These are phyloP conservation scores for Puccinia novopanici DNA, from an alignment of 1,284 basidiomycete species.

Conservation along the genomic window DNA sequence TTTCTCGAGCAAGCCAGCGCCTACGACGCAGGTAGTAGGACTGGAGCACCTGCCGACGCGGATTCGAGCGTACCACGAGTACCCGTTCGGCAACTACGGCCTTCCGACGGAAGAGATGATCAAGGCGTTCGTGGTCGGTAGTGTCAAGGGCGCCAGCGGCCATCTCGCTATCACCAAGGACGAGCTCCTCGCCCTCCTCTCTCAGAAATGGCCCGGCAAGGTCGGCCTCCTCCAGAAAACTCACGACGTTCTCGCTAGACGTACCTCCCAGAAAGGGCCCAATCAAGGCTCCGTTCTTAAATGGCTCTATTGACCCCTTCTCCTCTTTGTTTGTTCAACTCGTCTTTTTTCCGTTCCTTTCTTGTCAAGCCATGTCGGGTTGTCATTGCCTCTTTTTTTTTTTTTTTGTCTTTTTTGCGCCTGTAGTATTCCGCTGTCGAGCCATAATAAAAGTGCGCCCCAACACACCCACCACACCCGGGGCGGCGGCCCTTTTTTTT, in stretches of 20 bases:
- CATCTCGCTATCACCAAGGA: conserved; percentile 66
- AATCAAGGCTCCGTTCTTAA: conserved; percentile 39
- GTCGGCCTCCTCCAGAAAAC: conserved; percentile 73
- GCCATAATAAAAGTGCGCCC: no score
- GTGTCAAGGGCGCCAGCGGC: conserved; percentile 65
- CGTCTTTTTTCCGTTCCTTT: no score
- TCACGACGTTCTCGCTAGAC: conserved; percentile 68
- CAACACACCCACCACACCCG: no score
- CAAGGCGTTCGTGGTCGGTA: conserved; percentile 65
- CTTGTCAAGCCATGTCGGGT: no score
- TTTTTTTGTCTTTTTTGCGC: conserved; percentile 69
- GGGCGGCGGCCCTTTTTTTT: no score
- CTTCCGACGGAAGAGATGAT: conserved; percentile 73
- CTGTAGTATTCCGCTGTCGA: no score
- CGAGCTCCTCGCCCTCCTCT: conserved; percentile 68
- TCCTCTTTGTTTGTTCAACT: background rate
- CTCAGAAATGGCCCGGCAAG: conserved; percentile 64
- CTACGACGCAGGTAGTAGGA: conserved; percentile 62
- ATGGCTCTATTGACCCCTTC: conserved; percentile 24
- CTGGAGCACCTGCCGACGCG: conserved; percentile 55
- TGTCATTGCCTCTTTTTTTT: no score
- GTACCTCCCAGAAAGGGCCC: background rate
- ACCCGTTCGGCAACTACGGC: conserved; percentile 64
- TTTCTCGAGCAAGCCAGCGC: conserved; percentile 65
- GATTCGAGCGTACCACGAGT: conserved; percentile 45